phyloP scores from a whole-genome alignment of 805 yeast genomes.

The Ogataea polymorpha region DNA sequence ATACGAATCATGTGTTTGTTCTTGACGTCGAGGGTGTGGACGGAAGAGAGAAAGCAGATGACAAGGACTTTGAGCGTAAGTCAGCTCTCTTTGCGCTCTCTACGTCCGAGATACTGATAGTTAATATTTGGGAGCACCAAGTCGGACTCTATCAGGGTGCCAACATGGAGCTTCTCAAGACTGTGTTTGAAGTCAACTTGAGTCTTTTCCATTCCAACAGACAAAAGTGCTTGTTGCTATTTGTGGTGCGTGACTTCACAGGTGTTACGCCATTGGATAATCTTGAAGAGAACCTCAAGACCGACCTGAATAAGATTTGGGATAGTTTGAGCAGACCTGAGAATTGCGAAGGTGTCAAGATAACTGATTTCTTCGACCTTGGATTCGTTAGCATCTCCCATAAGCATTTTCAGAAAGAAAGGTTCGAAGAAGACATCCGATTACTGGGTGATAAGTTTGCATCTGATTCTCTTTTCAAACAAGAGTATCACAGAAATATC shows the following conservation, averaged over 20 bases:
- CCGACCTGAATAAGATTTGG: constrained; percentile 82
- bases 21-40: constrained; percentile 99
- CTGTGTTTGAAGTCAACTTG: constrained; percentile 94
- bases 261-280: constrained; percentile 81
- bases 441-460: constrained; percentile 62
- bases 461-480: constrained; percentile 48
- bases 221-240: constrained; percentile 61
- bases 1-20: constrained; percentile 52
- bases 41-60: constrained; percentile 97
- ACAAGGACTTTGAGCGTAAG: constrained; percentile 96
- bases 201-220: constrained; percentile 70
- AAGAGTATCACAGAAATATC: constrained; percentile 74
- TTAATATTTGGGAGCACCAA: constrained; percentile 96
- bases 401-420: constrained; percentile 74
- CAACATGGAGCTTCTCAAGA: constrained; percentile 89
- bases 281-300: constrained; percentile 61
- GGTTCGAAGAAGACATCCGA: constrained; percentile 60
- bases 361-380: constrained; percentile 81
- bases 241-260: constrained; percentile 89
- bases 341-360: constrained; percentile 48
- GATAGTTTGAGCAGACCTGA: constrained; percentile 68
- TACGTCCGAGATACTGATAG: constrained; percentile 84
- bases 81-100: constrained; percentile 93
- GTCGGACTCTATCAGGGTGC: constrained; percentile 97
- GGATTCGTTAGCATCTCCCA: constrained; percentile 81